Conservation (phyloP, 345 rosid genomes). For the Sapria himalayana region DNA sequence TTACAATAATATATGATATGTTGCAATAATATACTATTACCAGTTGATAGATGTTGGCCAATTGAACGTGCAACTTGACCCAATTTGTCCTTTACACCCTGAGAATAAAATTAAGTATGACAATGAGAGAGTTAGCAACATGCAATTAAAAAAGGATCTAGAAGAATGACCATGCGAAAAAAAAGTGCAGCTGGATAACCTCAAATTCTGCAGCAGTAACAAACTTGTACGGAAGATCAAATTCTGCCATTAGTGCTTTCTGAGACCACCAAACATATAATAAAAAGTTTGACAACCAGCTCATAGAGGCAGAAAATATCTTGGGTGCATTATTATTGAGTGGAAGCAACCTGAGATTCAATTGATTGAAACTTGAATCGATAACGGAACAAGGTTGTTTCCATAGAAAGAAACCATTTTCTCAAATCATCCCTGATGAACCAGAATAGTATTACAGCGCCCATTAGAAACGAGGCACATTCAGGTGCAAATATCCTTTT, state of each 20-base stretch:
- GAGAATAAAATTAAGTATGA: conserved; percentile 1
- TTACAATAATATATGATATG: no score
- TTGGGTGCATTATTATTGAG: no score
- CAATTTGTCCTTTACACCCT: conserved; percentile 33
- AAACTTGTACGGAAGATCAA: conserved; percentile 46
- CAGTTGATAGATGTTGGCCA: conserved; percentile 15
- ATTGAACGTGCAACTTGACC: conserved; percentile 32
- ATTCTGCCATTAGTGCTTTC: conserved; percentile 48
- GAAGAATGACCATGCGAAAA: not conserved
- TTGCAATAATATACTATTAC: conserved; percentile 21
- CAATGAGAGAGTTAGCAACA: not conserved
- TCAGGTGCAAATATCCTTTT: no score
- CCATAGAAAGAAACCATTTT: conserved; percentile 82
- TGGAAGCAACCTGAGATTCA: conserved; percentile 63
- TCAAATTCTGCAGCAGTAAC: conserved; percentile 46
- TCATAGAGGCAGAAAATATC: no score
- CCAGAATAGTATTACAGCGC: no score
- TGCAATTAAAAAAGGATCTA: not conserved
- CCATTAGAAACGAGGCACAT: no score
- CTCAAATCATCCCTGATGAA: conserved; percentile 56
- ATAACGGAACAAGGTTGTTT: conserved; percentile 59
- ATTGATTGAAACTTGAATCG: conserved; percentile 18
- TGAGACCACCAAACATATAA: conserved; percentile 10
- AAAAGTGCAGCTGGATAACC: conserved; percentile 18
- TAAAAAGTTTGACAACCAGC: conserved; percentile 2